Evolutionary conservation across 208 protist species (phyloP).

Genomic region (Leishmania aethiopica): DNA sequence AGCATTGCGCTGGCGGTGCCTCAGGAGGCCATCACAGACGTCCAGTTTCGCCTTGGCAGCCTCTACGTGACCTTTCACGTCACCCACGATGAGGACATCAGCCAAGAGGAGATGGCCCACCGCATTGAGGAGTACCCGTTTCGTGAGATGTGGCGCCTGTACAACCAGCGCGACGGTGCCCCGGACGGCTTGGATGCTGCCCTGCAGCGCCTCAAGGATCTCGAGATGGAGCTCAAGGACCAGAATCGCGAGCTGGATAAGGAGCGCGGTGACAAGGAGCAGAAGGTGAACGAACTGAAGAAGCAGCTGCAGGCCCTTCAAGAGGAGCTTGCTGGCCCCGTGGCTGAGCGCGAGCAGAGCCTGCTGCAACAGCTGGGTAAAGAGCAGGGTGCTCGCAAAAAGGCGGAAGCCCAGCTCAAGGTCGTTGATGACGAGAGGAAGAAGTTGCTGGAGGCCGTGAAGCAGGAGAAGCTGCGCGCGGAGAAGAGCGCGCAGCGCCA

Average conservation of each 20-base stretch:
- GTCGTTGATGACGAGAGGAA: constrained; percentile 55
- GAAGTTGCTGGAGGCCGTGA: constrained; percentile 60
- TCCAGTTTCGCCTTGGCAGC: constrained; percentile 78
- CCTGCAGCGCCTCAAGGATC: constrained; percentile 51
- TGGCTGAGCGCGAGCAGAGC: constrained; percentile 50
- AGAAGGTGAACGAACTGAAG: constrained; percentile 40
- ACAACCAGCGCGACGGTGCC: constrained; percentile 63
- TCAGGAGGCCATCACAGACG: constrained; percentile 43
- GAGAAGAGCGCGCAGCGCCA: constrained; percentile 69
- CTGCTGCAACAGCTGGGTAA: constrained; percentile 50
- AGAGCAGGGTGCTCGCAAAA: constrained; percentile 47
- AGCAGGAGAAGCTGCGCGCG: constrained; percentile 59
- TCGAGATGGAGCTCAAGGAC: constrained; percentile 63
- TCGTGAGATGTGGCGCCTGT: constrained; percentile 80
- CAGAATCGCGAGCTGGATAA: constrained; percentile 50
- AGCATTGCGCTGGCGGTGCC: constrained; percentile 48
- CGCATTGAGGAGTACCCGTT: constrained; percentile 81
- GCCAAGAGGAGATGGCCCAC: constrained; percentile 68
- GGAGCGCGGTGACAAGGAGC: constrained; percentile 38
- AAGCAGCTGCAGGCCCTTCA: constrained; percentile 38
- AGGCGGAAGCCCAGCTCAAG: constrained; percentile 40
- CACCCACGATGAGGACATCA: constrained; percentile 76
- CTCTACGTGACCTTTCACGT: constrained; percentile 86
- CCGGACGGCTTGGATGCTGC: constrained; percentile 65
- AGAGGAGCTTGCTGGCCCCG: constrained; percentile 32